Percentiles rank a stretch among this genome's conserved stretches.
Evolutionary conservation across 305 asterid species (phyloP).

Genomic region (Striga hermonthica): DNA sequence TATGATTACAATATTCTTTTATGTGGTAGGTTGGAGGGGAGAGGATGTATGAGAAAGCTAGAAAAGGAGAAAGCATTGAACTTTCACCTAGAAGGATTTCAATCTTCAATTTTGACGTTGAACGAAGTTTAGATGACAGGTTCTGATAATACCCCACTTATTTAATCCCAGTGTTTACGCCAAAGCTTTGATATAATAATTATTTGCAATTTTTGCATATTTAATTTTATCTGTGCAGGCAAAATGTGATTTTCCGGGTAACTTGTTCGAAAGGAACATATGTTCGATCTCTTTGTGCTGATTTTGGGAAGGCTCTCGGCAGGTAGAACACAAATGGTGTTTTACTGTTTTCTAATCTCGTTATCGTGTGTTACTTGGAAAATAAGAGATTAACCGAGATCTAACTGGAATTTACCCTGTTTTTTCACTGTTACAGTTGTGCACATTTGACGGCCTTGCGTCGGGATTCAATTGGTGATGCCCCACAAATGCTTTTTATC

Average conservation of each 20-base stretch:
- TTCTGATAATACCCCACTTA: slow-evolving; percentile 24
- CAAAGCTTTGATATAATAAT: not conserved
- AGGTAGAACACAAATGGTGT: slow-evolving; percentile 44
- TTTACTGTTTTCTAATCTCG: slow-evolving; percentile 9
- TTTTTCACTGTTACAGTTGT: slow-evolving; percentile 51
- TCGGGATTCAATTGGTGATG: slow-evolving; percentile 85
- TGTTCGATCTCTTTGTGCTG: slow-evolving; percentile 85
- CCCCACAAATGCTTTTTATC: not conserved
- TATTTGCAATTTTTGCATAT: slow-evolving; percentile 3
- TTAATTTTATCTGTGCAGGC: slow-evolving; percentile 39
- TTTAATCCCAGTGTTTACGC: not conserved
- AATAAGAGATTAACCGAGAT: not conserved
- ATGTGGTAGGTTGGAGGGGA: slow-evolving; percentile 80
- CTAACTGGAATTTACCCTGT: slow-evolving; percentile 5
- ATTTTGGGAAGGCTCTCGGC: slow-evolving; percentile 80
- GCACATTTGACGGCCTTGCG: slow-evolving; percentile 89
- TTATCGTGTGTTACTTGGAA: not conserved
- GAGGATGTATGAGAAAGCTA: slow-evolving; percentile 91
- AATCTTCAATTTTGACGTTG: slow-evolving; percentile 67
- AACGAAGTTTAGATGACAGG: slow-evolving; percentile 91
- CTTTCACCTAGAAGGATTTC: slow-evolving; percentile 84
- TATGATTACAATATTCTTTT: slow-evolving; percentile 6
- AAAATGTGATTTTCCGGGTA: slow-evolving; percentile 81
- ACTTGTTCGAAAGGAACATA: slow-evolving; percentile 92
- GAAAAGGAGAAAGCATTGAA: slow-evolving; percentile 91